Evolutionary conservation across 257 asterid species (phyloP).

Genomic region (Solanum arcanum): DNA sequence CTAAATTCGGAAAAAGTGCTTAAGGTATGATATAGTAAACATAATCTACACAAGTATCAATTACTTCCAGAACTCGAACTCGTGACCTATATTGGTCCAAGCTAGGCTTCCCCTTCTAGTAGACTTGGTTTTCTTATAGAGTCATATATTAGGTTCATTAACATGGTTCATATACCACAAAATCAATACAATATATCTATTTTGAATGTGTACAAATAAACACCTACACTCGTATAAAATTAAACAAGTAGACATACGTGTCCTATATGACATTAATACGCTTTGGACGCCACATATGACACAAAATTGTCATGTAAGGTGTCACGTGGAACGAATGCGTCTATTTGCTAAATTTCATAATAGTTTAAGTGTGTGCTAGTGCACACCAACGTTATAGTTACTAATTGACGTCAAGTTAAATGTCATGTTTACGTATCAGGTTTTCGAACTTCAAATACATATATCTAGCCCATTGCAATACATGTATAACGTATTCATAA

Average conservation of each 20-base stretch:
- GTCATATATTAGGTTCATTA: neutral
- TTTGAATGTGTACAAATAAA: neutral
- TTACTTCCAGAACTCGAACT: rapidly evolving
- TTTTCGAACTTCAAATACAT: neutral
- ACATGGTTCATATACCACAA: neutral
- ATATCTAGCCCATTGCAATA: neutral
- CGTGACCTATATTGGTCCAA: neutral
- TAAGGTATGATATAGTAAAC: neutral
- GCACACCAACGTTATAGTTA: rapidly evolving
- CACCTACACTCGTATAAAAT: too few species aligned
- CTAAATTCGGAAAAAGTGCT: rapidly evolving
- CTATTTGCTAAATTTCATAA: too few species aligned
- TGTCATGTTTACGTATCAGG: too few species aligned
- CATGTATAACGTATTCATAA: too few species aligned
- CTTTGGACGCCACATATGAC: rapidly evolving
- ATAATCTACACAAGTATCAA: neutral
- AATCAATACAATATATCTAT: neutral
- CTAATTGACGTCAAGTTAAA: too few species aligned
- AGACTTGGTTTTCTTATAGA: neutral
- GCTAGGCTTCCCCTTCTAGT: neutral
- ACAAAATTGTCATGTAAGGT: too few species aligned
- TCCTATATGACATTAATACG: too few species aligned
- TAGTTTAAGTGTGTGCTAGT: too few species aligned
- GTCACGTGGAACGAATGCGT: too few species aligned
- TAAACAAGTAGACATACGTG: too few species aligned